Conservation (phyloP, 208 protist genomes). For the Crithidia bombi region DNA sequence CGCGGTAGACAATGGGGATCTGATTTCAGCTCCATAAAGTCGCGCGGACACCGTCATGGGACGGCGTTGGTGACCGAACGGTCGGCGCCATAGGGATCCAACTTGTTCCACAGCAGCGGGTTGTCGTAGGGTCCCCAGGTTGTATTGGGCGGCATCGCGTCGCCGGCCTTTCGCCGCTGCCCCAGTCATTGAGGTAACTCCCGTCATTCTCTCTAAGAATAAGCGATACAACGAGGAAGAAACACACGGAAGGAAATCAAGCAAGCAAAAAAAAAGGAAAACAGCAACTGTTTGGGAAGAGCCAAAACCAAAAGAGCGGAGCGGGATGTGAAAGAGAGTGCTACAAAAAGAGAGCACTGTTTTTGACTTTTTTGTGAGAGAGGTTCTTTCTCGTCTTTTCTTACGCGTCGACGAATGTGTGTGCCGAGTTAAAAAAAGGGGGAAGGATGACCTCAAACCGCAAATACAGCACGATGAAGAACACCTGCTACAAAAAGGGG, state of each 20-base stretch:
- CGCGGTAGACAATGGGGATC: constrained; percentile 85
- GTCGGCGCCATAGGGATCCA: constrained; percentile 92
- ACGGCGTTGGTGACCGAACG: constrained; percentile 88
- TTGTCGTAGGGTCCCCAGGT: constrained; percentile 92
- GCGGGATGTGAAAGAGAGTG: neutral
- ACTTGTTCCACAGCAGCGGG: constrained; percentile 90
- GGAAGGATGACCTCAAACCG: no score
- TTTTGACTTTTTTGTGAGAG: no score
- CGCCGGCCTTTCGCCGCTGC: constrained; percentile 51
- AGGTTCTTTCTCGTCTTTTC: no score
- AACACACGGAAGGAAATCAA: neutral
- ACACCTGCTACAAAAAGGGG: no score
- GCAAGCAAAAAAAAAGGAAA: neutral
- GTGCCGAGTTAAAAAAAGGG: no score
- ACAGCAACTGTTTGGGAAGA: neutral
- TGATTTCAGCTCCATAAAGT: constrained; percentile 91
- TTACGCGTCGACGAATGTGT: no score
- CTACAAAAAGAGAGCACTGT: neutral
- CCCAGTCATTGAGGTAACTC: constrained; percentile 88
- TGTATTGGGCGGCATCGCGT: constrained; percentile 78
- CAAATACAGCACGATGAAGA: no score
- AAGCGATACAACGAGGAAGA: neutral
- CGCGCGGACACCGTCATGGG: constrained; percentile 88
- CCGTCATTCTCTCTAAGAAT: constrained; percentile 59
- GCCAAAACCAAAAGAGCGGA: neutral